Percentiles rank a stretch among this genome's conserved stretches.
phyloP scores from a whole-genome alignment of 305 asterid species.

The Ajuga reptans region DNA sequence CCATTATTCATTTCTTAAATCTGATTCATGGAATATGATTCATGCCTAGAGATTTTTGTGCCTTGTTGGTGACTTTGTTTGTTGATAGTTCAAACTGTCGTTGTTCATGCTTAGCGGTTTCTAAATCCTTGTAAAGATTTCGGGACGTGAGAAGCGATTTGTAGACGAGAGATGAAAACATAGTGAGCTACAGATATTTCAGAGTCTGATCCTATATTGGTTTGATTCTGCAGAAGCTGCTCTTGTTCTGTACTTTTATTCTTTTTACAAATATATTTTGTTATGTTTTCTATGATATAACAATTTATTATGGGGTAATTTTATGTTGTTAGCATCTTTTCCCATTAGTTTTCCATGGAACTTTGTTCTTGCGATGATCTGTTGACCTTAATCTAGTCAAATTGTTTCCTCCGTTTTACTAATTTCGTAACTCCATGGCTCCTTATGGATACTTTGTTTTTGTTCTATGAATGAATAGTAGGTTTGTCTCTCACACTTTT shows the following conservation, averaged over 20 bases:
- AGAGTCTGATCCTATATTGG: too few relatives aligned
- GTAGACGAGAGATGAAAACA: too few relatives aligned
- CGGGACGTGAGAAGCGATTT: neutral
- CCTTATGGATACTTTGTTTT: too few relatives aligned
- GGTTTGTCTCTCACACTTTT: too few relatives aligned
- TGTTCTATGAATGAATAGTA: neutral
- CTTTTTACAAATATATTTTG: too few relatives aligned
- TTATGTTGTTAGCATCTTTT: neutral
- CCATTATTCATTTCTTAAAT: neutral
- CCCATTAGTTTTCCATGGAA: neutral
- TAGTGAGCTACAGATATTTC: too few relatives aligned
- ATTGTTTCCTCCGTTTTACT: neutral
- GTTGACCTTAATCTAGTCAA: neutral
- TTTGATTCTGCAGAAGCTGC: neutral
- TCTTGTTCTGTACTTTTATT: neutral
- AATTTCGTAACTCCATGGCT: too few relatives aligned
- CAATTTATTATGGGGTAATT: neutral
- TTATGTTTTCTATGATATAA: too few relatives aligned
- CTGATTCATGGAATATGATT: neutral
- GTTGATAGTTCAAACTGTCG: too few relatives aligned
- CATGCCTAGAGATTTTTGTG: neutral
- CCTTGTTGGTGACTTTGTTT: neutral
- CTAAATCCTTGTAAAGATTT: neutral
- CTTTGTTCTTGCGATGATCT: neutral
- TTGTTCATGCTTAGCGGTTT: neutral